phyloP scores from a whole-genome alignment of 2,329 filamentous ascomycete species.

The Xylariales sp. region DNA sequence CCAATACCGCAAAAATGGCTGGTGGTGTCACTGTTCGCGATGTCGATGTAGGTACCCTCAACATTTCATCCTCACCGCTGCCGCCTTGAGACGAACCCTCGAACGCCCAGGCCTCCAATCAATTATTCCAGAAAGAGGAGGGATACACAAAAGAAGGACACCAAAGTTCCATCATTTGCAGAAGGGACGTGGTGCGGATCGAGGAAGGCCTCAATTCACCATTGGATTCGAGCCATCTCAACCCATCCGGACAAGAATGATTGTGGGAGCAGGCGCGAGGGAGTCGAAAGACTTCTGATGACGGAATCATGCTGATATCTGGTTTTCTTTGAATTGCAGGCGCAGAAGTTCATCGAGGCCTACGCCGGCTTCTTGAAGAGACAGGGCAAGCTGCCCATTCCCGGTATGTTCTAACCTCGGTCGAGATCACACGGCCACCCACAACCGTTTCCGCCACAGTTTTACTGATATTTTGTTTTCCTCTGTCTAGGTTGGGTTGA shows the following conservation, averaged over 20 bases:
- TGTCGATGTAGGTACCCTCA: conserved; percentile 66
- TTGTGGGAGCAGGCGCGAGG: conserved; percentile 64
- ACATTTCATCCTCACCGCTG: conserved; percentile 15
- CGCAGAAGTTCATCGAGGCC: conserved; percentile 84
- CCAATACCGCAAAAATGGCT: conserved; percentile 67
- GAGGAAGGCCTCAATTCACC: background rate
- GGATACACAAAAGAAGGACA: background rate
- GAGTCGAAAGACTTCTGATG: conserved; percentile 69
- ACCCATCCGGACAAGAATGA: conserved; percentile 20
- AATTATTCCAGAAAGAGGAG: no score
- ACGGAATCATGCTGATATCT: conserved; percentile 69
- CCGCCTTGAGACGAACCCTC: conserved; percentile 8
- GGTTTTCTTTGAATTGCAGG: conserved; percentile 51
- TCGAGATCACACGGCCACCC: no score
- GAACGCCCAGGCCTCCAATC: conserved; percentile 4
- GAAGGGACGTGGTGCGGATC: background rate
- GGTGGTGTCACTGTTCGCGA: conserved; percentile 79
- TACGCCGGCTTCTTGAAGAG: conserved; percentile 91
- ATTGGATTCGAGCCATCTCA: conserved; percentile 7
- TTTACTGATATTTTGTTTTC: no score
- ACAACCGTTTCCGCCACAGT: no score
- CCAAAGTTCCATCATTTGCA: conserved; percentile 1
- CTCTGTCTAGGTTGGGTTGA: conserved; percentile 93
- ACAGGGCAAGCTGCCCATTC: conserved; percentile 88
- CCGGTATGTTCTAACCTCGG: no score